Conservation (phyloP, 2,329 filamentous ascomycete genomes). For the Cercospora brassicicola region DNA sequence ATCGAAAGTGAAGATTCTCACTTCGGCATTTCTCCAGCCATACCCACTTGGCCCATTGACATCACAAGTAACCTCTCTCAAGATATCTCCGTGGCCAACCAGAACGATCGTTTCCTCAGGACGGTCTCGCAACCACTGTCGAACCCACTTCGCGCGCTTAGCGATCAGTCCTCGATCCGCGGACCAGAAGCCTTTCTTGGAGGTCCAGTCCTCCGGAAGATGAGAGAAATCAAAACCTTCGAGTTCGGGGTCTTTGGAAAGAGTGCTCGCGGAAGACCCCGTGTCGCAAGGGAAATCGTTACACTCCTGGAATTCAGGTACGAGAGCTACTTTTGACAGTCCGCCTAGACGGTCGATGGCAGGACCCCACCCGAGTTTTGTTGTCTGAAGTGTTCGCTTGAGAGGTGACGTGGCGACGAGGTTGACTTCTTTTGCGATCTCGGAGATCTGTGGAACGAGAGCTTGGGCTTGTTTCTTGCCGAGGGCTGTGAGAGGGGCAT, state of each 20-base stretch:
- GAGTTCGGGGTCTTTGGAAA: slow-evolving; percentile 34
- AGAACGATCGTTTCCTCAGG: slow-evolving; percentile 38
- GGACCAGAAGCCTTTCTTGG: slow-evolving; percentile 36
- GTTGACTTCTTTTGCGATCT: slow-evolving; percentile 32
- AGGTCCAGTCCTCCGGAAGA: slow-evolving; percentile 36
- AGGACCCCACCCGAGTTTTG: slow-evolving; percentile 33
- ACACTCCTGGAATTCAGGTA: slow-evolving; percentile 39
- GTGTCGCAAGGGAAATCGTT: slow-evolving; percentile 39
- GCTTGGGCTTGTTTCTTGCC: slow-evolving; percentile 39
- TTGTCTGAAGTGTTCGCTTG: slow-evolving; percentile 38
- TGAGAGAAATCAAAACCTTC: slow-evolving; percentile 33
- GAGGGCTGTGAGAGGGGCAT: slow-evolving; percentile 37
- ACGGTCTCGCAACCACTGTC: slow-evolving; percentile 35
- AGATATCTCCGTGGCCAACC: slow-evolving; percentile 39
- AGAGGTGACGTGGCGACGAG: slow-evolving; percentile 37
- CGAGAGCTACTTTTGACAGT: slow-evolving; percentile 32
- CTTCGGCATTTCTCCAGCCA: slow-evolving; percentile 38
- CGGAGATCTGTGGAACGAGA: slow-evolving; percentile 30
- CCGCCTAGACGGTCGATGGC: slow-evolving; percentile 34
- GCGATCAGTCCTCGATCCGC: slow-evolving; percentile 24
- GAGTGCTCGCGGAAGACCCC: slow-evolving; percentile 28
- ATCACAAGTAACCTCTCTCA: slow-evolving; percentile 34
- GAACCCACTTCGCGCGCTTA: slow-evolving; percentile 35
- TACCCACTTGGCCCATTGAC: slow-evolving; percentile 30
- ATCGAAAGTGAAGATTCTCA: slow-evolving; percentile 34